These are phyloP conservation scores for Geranomyces variabilis DNA, from an alignment of 192 early-diverging fungal genomes.

Conservation along the genomic window DNA sequence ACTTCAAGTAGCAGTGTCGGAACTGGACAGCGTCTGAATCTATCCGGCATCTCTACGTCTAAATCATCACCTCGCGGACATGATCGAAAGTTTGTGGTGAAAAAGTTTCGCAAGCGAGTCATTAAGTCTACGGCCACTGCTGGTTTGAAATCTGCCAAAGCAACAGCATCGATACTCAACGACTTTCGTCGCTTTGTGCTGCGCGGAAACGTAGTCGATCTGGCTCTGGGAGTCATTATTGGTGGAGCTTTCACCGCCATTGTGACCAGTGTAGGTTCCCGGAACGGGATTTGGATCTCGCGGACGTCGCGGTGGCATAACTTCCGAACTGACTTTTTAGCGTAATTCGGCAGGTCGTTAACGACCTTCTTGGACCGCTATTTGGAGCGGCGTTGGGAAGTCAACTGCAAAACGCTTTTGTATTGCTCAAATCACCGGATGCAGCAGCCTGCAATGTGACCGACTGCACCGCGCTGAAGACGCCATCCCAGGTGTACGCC, in stretches of 20 bases:
- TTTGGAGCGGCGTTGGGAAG: slow-evolving; percentile 56
- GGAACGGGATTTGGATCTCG: no score
- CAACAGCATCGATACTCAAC: neutral
- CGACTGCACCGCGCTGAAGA: slow-evolving; percentile 1
- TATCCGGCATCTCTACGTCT: no score
- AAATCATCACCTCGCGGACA: no score
- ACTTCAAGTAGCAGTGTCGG: no score
- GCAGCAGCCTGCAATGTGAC: neutral
- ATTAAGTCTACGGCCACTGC: neutral
- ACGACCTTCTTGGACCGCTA: slow-evolving; percentile 61
- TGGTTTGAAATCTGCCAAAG: neutral
- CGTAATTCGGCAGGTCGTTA: no score
- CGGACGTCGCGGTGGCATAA: no score
- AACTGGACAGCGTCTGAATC: no score
- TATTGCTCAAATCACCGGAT: slow-evolving; percentile 31
- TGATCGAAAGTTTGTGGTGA: neutral
- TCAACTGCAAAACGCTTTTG: slow-evolving; percentile 49
- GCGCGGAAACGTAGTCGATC: slow-evolving; percentile 64
- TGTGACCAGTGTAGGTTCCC: slow-evolving; percentile 46
- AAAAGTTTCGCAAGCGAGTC: neutral
- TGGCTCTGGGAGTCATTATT: slow-evolving; percentile 71
- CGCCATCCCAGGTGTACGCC: slow-evolving; percentile 9
- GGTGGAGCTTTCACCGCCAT: slow-evolving; percentile 53
- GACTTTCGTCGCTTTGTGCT: slow-evolving; percentile 26
- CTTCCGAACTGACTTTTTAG: no score